These are phyloP conservation scores for Clonostachys solani DNA, from an alignment of 2,329 filamentous ascomycete genomes.

Conservation along the genomic window DNA sequence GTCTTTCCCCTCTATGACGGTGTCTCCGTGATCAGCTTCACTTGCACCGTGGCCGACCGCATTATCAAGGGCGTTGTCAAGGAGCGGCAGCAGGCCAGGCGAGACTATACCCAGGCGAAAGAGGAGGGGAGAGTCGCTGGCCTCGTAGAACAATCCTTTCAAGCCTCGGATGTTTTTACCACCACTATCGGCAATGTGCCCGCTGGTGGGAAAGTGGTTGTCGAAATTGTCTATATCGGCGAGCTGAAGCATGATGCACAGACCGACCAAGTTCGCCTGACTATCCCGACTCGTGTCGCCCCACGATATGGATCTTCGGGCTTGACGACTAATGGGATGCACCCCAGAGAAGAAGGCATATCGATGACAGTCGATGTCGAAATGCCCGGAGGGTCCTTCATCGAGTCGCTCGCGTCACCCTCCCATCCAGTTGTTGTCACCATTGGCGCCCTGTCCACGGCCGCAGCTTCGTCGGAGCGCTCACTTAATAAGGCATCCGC, in stretches of 20 bases:
- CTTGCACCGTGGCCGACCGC: constrained; percentile 56
- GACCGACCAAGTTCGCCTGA: constrained; percentile 63
- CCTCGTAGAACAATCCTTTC: constrained; percentile 57
- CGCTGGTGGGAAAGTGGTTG: constrained; percentile 47
- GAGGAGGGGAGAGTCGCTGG: constrained; percentile 56
- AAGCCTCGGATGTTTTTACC: constrained; percentile 63
- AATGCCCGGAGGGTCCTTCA: constrained; percentile 48
- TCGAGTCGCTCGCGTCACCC: constrained; percentile 61
- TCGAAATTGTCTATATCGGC: constrained; percentile 63
- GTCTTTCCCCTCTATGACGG: constrained; percentile 71
- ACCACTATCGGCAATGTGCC: constrained; percentile 67
- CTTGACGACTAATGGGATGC: neutral
- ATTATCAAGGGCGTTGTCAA: constrained; percentile 63
- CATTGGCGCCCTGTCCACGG: constrained; percentile 48
- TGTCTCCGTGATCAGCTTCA: constrained; percentile 64
- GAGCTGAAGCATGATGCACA: constrained; percentile 71
- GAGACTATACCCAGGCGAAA: constrained; percentile 55
- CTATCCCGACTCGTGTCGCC: constrained; percentile 62
- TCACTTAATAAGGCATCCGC: constrained; percentile 58
- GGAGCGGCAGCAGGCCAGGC: constrained; percentile 56
- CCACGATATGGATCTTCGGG: constrained; percentile 53
- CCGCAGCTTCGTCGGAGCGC: constrained; percentile 35
- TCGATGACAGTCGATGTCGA: constrained; percentile 27
- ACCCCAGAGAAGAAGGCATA: constrained; percentile 8
- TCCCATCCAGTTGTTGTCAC: constrained; percentile 64